phyloP scores from a whole-genome alignment of 495 filamentous ascomycete species.

The Evernia prunastri region DNA sequence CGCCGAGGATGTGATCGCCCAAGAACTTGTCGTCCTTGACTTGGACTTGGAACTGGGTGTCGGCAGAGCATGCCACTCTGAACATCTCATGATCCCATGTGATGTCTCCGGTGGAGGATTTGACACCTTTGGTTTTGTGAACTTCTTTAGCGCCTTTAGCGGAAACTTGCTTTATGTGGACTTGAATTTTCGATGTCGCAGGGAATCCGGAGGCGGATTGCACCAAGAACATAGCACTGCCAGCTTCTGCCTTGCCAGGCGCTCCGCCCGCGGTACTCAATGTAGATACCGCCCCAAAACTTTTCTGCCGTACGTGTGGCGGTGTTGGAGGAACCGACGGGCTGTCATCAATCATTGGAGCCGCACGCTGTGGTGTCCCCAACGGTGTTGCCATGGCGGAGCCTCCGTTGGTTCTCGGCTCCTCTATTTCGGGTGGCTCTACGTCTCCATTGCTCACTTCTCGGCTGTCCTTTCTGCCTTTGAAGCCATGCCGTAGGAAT shows the following conservation, averaged over 20 bases:
- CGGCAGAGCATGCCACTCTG: constrained; percentile 67
- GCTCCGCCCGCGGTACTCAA: constrained; percentile 48
- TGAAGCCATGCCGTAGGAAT: constrained; percentile 75
- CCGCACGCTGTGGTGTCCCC: constrained; percentile 19
- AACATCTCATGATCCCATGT: constrained; percentile 71
- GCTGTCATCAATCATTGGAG: constrained; percentile 27
- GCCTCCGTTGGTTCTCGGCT: constrained; percentile 23
- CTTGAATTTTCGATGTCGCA: constrained; percentile 69
- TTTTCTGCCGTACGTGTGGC: constrained; percentile 47
- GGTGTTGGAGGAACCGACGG: constrained; percentile 38
- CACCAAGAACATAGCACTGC: constrained; percentile 74
- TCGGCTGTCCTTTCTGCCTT: constrained; percentile 54
- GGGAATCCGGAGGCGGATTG: constrained; percentile 76
- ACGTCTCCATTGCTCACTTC: constrained; percentile 41
- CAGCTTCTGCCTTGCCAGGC: constrained; percentile 51
- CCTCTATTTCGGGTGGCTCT: constrained; percentile 35
- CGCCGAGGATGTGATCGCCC: constrained; percentile 75
- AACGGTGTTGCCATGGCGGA: constrained; percentile 21
- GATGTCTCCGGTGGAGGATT: constrained; percentile 53
- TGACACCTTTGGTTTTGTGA: constrained; percentile 76
- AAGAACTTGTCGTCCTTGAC: constrained; percentile 81
- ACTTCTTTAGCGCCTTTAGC: constrained; percentile 67
- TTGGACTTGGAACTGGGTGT: constrained; percentile 76
- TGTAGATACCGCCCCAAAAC: constrained; percentile 56
- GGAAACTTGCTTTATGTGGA: constrained; percentile 59